Evolutionary conservation across 208 protist species (phyloP), one percentile per base, ranked within the genome.

Genomic region (Naegleria fowleri): DNA sequence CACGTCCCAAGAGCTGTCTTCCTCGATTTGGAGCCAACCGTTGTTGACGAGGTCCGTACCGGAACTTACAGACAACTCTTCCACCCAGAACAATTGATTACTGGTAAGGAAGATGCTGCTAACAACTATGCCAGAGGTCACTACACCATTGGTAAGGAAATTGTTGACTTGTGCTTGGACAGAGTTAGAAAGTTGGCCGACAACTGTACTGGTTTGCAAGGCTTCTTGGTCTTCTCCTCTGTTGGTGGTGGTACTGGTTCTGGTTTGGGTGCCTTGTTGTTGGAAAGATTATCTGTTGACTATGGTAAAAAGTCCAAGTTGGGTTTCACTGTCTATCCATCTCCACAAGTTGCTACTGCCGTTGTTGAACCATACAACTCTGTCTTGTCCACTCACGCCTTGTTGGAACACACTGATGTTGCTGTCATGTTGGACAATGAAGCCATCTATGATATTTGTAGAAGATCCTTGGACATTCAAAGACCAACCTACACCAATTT

Each of bases 261-360:
- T 85, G 99, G 98, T 93, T 97, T 99, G 76, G 97, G 96, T 91
- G 94, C 98, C 7, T 96, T 99, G 25, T 95, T 99, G 16, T 95
- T 99, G 51, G 97, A 99, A 94, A 95, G 97, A 91, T 96, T 99
- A 41, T 99, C 98, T 36, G 96, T 98, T 52, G 98, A 99, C 91
- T 99, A 99, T 94, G 97, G 98, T 94, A 99, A 99, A 95, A 99
- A 99, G 96, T 98, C 97, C 90, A 99, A 99, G 95, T 93, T 99
- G 48, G 95, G 97, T 90, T 98, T 99, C 94, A 96, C 95, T 92
- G 94, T 99, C 87, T 98, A 97, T 93, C 98, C 98, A 88, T 98
- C 97, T 39, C 98, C 98, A 59, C 96, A 99, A 95, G 95, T 99
- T 52, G 97, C 97, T 29, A 98, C 95, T 90, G 95, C 97, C 84